A percentile compares a stretch with the other conserved stretches of the same genome.
phyloP scores from a whole-genome alignment of 306 rosid genomes.

The Glycine latifolia region DNA sequence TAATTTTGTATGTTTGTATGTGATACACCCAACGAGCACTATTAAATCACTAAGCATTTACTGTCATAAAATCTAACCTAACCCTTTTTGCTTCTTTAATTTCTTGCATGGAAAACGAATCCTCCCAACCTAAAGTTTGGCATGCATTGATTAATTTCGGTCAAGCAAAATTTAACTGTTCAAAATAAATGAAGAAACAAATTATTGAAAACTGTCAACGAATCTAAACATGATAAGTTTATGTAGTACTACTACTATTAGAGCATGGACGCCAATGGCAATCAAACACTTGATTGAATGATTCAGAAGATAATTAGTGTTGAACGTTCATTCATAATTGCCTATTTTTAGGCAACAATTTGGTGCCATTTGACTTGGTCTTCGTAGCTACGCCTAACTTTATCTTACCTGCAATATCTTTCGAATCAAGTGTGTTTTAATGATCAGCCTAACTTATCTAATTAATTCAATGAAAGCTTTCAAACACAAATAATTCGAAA shows the following conservation, averaged over 20 bases:
- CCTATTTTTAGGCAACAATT: background rate
- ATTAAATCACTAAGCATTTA: background rate
- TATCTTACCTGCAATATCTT: background rate
- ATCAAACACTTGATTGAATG: background rate
- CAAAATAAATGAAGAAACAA: background rate
- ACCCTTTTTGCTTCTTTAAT: background rate
- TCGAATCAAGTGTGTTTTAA: background rate
- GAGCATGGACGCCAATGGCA: background rate
- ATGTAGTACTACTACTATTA: background rate
- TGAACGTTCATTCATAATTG: background rate
- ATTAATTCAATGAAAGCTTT: background rate
- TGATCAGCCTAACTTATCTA: background rate
- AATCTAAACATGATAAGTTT: background rate
- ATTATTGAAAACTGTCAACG: background rate
- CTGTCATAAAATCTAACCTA: background rate
- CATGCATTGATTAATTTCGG: background rate
- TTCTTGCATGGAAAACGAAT: slow-evolving; percentile 5
- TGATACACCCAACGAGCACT: background rate
- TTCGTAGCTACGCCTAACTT: background rate
- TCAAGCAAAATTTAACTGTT: background rate
- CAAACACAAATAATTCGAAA: background rate
- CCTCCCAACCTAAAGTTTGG: slow-evolving; percentile 29
- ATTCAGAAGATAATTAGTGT: background rate
- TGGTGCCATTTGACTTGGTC: background rate
- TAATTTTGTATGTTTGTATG: background rate